phyloP scores from a whole-genome alignment of 2,329 filamentous ascomycete genomes.

The Sclerotinia spermophila region DNA sequence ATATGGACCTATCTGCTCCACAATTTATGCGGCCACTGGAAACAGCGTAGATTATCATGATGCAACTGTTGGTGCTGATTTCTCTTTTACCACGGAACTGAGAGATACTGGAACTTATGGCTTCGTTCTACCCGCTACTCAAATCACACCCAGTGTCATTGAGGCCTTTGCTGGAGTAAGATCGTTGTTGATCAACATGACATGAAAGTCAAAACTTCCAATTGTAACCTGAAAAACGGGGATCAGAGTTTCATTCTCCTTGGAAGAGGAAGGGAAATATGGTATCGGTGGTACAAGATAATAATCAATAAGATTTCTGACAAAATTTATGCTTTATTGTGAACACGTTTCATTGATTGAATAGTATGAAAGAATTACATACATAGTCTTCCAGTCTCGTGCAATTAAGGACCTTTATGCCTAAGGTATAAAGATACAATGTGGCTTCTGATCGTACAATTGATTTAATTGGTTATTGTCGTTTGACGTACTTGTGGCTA shows the following conservation, averaged over 20 bases:
- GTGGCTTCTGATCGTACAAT: background rate
- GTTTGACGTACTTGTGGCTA: background rate
- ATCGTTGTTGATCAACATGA: slow-evolving; percentile 28
- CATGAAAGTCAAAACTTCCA: slow-evolving; percentile 5
- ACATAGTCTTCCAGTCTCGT: background rate
- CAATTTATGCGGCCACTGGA: slow-evolving; percentile 56
- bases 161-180: slow-evolving; percentile 45
- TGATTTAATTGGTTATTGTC: background rate
- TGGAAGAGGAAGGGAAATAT: background rate
- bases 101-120: slow-evolving; percentile 47
- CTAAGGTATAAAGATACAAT: background rate
- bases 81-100: slow-evolving; percentile 46
- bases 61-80: slow-evolving; percentile 38
- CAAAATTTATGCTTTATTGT: background rate
- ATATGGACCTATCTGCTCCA: slow-evolving; percentile 51
- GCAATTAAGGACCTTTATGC: background rate
- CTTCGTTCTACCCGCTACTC: slow-evolving; percentile 47
- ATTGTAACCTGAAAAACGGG: background rate
- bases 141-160: slow-evolving; percentile 46
- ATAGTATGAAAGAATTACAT: background rate
- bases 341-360: background rate
- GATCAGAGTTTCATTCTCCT: background rate
- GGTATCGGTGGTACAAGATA: no score
- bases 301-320: background rate
- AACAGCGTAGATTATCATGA: slow-evolving; percentile 44